Conservation (phyloP, 495 filamentous ascomycete genomes). For the Talaromyces trachyspermus region DNA sequence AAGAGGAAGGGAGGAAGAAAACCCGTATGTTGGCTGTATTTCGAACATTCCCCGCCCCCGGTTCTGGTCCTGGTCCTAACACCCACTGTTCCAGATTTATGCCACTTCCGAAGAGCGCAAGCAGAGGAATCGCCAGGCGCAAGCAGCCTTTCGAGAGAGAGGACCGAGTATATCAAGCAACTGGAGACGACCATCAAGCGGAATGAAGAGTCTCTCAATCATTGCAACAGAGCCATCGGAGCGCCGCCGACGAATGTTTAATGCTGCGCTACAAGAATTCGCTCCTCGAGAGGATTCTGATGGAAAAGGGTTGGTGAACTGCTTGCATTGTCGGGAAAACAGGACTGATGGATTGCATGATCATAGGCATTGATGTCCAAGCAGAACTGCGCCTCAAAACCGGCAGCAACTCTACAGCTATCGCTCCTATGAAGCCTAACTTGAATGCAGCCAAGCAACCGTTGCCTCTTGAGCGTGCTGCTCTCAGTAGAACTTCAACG, state of each 20-base stretch:
- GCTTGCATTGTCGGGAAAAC: not conserved
- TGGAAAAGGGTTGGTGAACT: conserved; percentile 73
- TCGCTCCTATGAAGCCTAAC: conserved; percentile 56
- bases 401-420: conserved; percentile 57
- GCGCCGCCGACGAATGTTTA: conserved; percentile 91
- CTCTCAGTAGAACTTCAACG: conserved; percentile 62
- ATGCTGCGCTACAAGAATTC: conserved; percentile 99
- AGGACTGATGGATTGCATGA: conserved; percentile 11
- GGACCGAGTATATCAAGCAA: conserved; percentile 99
- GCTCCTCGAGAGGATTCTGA: conserved; percentile 83
- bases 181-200: conserved; percentile 95
- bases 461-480: conserved; percentile 62
- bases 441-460: conserved; percentile 44
- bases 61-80: conserved; percentile 20
- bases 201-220: conserved; percentile 90
- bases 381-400: conserved; percentile 87
- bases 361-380: conserved; percentile 88
- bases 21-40: conserved; percentile 61
- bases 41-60: conserved; percentile 9
- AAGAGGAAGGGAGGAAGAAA: conserved; percentile 97
- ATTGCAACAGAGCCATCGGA: conserved; percentile 88
- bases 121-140: conserved; percentile 93
- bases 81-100: conserved; percentile 67
- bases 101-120: conserved; percentile 97
- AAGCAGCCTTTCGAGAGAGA: conserved; percentile 93